Conservation (phyloP, 2,329 filamentous ascomycete genomes). For the Mycogone perniciosa region DNA sequence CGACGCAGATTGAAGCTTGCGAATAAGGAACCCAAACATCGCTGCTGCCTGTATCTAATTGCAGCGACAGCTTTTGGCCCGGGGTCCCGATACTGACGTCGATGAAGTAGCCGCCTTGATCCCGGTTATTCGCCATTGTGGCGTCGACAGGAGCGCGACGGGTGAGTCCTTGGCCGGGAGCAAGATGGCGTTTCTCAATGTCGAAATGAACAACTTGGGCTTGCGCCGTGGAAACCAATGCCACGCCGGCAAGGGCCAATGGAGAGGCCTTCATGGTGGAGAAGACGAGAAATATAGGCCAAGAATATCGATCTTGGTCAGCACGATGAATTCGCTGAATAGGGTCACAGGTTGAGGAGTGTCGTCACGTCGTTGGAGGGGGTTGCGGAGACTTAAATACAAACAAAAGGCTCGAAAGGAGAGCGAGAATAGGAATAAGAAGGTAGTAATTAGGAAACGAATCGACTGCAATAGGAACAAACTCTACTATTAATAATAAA, state of each 20-base stretch:
- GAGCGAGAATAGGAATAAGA: too few relatives aligned
- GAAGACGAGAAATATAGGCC: neutral
- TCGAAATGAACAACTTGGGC: conserved; percentile 41
- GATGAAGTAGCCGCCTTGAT: conserved; percentile 48
- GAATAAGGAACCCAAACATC: conserved; percentile 54
- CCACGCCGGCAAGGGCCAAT: conserved; percentile 8
- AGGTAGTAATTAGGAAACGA: too few relatives aligned
- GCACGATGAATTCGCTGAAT: neutral
- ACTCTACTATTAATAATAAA: too few relatives aligned
- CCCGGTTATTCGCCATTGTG: conserved; percentile 38
- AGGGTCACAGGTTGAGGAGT: neutral
- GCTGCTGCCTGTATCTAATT: conserved; percentile 60
- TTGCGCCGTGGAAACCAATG: conserved; percentile 14
- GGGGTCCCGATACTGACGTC: conserved; percentile 53
- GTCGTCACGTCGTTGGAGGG: too few relatives aligned
- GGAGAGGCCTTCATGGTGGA: conserved; percentile 9
- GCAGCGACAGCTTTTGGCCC: conserved; percentile 48
- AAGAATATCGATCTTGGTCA: too few relatives aligned
- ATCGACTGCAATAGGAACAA: too few relatives aligned
- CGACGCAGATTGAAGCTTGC: conserved; percentile 33
- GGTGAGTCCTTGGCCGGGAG: conserved; percentile 19
- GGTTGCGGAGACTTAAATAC: too few relatives aligned
- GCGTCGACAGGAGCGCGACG: conserved; percentile 38
- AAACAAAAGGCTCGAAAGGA: too few relatives aligned
- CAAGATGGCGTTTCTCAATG: conserved; percentile 33